phyloP scores from a whole-genome alignment of 768 basidiomycete species.

The Suillus brevipes region DNA sequence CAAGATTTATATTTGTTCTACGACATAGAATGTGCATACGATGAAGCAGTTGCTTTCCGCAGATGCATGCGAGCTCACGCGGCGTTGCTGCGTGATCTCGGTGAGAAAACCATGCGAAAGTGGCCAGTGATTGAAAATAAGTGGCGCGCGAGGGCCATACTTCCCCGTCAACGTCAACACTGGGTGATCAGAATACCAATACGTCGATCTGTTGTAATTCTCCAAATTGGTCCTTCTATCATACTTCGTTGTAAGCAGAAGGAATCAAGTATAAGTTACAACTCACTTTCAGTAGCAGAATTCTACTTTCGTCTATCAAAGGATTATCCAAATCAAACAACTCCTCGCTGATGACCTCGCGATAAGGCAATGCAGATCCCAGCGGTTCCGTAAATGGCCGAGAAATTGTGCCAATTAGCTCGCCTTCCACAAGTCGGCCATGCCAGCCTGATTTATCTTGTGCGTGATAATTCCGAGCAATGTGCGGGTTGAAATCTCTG shows the following conservation, averaged over 20 bases:
- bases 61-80: background rate
- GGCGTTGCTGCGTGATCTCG: background rate
- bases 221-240: background rate
- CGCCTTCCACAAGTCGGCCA: conserved; percentile 28
- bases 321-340: background rate
- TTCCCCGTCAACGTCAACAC: background rate
- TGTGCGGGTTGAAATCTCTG: conserved; percentile 39
- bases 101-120: background rate
- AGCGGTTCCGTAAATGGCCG: background rate
- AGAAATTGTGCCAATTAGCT: conserved; percentile 23
- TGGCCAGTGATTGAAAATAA: background rate
- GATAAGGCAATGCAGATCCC: background rate
- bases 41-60: background rate
- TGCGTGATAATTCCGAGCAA: conserved; percentile 8
- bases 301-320: background rate
- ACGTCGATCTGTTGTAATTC: background rate
- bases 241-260: background rate
- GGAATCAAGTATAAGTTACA: background rate
- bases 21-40: background rate
- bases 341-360: background rate
- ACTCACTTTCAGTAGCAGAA: background rate
- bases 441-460: conserved; percentile 9
- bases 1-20: no score
- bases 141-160: background rate
- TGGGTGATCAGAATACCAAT: background rate